Percentiles rank a stretch among this genome's conserved stretches.
Evolutionary conservation across 306 rosid genomes (phyloP).

Genomic region (Fagus sylvatica): DNA sequence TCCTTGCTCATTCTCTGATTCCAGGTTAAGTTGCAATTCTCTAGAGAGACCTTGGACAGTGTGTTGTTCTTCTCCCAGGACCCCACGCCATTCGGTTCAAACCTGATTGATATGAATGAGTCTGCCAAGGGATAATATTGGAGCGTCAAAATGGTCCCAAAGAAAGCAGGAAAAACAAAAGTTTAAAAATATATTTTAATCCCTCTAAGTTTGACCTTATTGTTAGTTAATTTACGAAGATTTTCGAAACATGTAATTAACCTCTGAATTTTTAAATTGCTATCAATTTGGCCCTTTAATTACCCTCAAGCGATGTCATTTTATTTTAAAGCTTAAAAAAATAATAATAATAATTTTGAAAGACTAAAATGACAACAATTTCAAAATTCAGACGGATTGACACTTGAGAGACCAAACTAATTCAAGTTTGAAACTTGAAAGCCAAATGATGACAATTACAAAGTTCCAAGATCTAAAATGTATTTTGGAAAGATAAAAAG

Average conservation of each 20-base stretch:
- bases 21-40: conserved; percentile 64
- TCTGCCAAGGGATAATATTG: conserved; percentile 45
- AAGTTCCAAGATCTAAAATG: no score
- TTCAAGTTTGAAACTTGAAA: no score
- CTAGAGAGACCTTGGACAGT: conserved; percentile 63
- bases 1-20: conserved; percentile 43
- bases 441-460: no score
- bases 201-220: conserved; percentile 8
- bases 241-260: not conserved
- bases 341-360: no score
- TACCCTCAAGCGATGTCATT: no score
- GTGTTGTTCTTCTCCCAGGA: conserved; percentile 87
- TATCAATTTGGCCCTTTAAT: no score
- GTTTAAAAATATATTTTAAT: not conserved
- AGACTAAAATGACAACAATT: no score
- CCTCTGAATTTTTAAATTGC: no score
- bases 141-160: conserved; percentile 23
- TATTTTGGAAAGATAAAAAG: no score
- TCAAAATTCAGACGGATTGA: no score
- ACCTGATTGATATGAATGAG: conserved; percentile 94
- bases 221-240: conserved; percentile 6
- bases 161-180: not conserved
- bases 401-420: no score
- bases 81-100: conserved; percentile 82
- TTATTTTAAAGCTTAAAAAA: no score